These are phyloP conservation scores for Spinellus fusiger DNA, from an alignment of 192 early-diverging fungal genomes.

Conservation along the genomic window DNA sequence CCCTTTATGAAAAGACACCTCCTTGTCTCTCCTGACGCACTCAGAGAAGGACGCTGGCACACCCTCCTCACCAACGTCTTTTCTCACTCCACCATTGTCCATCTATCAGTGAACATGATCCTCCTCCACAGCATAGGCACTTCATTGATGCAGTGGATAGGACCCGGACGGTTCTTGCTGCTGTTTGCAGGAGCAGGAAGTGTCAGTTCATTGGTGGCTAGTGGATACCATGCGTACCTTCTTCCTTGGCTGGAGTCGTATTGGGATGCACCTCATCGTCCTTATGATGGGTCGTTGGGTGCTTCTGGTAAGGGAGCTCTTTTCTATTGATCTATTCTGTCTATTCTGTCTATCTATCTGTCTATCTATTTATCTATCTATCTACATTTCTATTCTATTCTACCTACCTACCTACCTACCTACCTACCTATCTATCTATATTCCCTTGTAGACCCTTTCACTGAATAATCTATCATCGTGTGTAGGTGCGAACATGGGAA, in stretches of 20 bases:
- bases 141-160: constrained; percentile 35
- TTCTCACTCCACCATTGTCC: constrained; percentile 38
- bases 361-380: neutral
- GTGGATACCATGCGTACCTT: constrained; percentile 34
- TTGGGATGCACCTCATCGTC: neutral
- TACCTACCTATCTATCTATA: too few relatives aligned
- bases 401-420: too few relatives aligned
- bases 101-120: constrained; percentile 43
- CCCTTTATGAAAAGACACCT: constrained; percentile 42
- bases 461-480: neutral
- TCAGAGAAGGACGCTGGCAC: constrained; percentile 34
- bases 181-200: constrained; percentile 37
- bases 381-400: neutral
- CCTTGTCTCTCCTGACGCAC: constrained; percentile 27
- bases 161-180: constrained; percentile 35
- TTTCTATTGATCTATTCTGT: neutral
- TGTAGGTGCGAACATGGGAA: constrained; percentile 36
- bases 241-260: constrained; percentile 26
- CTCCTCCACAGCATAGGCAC: constrained; percentile 42
- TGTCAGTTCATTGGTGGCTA: constrained; percentile 28
- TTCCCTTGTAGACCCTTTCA: too few relatives aligned
- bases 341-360: neutral
- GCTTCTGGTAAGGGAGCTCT: constrained; percentile 32
- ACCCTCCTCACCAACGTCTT: constrained; percentile 41
- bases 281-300: constrained; percentile 31